Evolutionary conservation across 1,284 basidiomycete genomes (phyloP).

Genomic region (Tremellales sp.): DNA sequence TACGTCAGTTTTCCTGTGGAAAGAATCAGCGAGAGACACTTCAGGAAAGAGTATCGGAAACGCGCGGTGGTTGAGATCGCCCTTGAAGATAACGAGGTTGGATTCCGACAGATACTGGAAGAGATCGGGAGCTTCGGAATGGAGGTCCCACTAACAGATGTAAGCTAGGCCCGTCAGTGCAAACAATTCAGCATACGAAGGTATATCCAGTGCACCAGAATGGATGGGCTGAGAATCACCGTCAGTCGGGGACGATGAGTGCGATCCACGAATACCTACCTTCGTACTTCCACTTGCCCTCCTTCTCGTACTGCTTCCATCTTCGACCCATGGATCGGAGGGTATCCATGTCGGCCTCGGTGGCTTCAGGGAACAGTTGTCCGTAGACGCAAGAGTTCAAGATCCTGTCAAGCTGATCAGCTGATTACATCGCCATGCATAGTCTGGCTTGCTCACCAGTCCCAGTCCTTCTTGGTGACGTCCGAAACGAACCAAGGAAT

Average conservation of each 20-base stretch:
- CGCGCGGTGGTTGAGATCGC: constrained; percentile 84
- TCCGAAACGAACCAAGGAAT: constrained; percentile 87
- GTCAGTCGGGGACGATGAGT: not conserved
- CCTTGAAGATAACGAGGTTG: constrained; percentile 94
- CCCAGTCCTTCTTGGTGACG: constrained; percentile 93
- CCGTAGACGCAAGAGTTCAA: constrained; percentile 83
- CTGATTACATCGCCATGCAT: constrained; percentile 65
- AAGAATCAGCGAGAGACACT: not conserved
- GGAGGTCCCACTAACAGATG: constrained; percentile 68
- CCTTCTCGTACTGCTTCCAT: constrained; percentile 96
- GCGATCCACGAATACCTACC: constrained; percentile 10
- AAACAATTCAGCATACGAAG: constrained; percentile 49
- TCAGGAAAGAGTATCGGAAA: not conserved
- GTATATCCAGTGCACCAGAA: constrained; percentile 97
- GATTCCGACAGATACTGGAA: constrained; percentile 88
- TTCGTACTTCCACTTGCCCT: constrained; percentile 93
- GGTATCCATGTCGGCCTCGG: constrained; percentile 75
- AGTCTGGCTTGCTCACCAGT: constrained; percentile 76
- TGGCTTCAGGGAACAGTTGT: constrained; percentile 75
- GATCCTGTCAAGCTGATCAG: constrained; percentile 47
- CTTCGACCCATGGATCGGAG: constrained; percentile 74
- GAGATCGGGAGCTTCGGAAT: constrained; percentile 84
- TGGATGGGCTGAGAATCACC: constrained; percentile 60
- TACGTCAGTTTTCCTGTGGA: constrained; percentile 64
- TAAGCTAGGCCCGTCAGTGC: not conserved